phyloP scores from a whole-genome alignment of 169 alveolate genomes.

The Blepharisma undulans region DNA sequence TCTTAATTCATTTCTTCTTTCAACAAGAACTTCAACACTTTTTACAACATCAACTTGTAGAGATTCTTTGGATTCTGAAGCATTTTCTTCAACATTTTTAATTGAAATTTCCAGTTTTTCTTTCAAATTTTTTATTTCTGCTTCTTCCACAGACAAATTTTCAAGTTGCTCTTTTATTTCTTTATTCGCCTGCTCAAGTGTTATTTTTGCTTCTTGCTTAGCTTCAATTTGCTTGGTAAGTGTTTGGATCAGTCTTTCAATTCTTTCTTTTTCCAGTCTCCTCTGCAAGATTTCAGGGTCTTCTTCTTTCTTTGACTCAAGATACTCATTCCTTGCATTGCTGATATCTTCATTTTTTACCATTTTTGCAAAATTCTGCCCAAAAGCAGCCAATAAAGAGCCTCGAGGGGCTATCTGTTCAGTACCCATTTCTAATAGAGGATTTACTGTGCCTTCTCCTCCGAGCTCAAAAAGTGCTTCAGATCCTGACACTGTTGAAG shows the following conservation, averaged over 20 bases:
- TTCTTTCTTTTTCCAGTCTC: slow-evolving; percentile 35
- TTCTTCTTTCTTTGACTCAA: slow-evolving; percentile 25
- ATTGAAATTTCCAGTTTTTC: background rate
- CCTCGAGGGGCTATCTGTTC: background rate
- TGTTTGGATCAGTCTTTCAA: slow-evolving; percentile 11
- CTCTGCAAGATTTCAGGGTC: slow-evolving; percentile 32
- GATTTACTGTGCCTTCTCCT: background rate
- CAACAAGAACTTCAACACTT: background rate
- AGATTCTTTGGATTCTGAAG: background rate
- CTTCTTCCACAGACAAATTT: background rate
- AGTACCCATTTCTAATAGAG: background rate
- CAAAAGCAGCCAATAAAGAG: background rate
- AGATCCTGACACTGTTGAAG: background rate
- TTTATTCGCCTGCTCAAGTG: background rate
- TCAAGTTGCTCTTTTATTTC: background rate
- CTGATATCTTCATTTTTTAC: slow-evolving; percentile 21
- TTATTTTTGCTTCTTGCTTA: background rate
- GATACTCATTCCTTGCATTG: slow-evolving; percentile 10
- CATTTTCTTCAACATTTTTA: background rate
- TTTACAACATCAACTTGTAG: background rate
- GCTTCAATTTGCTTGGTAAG: slow-evolving; percentile 8
- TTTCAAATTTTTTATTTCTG: background rate
- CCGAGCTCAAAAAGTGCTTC: background rate
- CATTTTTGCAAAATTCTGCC: slow-evolving; percentile 25
- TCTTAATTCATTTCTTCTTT: background rate